Evolutionary conservation across 2,329 filamentous ascomycete species (phyloP), one percentile per base, ranked within the genome.

Genomic region (Fusarium vanettenii): DNA sequence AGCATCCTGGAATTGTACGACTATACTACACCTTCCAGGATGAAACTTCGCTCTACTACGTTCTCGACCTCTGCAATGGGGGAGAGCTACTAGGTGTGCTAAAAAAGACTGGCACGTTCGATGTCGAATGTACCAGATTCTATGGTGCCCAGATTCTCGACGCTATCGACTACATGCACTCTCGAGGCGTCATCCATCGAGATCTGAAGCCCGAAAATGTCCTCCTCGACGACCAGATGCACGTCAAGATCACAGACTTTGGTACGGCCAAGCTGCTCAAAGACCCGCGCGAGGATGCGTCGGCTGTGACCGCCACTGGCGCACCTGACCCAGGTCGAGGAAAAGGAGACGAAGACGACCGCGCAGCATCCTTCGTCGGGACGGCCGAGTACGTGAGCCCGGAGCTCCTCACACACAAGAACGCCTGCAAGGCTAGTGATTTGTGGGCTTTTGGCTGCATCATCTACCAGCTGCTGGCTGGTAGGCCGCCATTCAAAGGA

Each of bases 1-100:
- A 99, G 74, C 97, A 99, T 80, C 97, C 97, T 8, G 97, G 97
- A 22, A 96, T 99, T 69, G 95, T 99, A 67, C 93, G 97, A 72
- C 88, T 99, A 50, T 99, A 98, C 84, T 99, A 99, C 84, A 99
- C 97, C 2, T 99, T 99, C 80, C 97, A 99, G 82, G 97, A 99
- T 83, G 96, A 98, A 82, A 90, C 93, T 25, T 98, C 95, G 5
- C 87, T 99, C 5, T 99, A 99, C 85, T 99, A 98, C 82, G 97
- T 99, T 27, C 88, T 99, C 73, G 97, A 99, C 82, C 87, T 98
- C 64, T 97, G 96, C 79, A 95, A 93, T 79, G 95, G 95, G 35
- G 97, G 97, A 68, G 97, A 99, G 84, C 88, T 99, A 20, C 86
- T 99, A 6, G 95, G 95, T 13, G 95, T 98, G 8, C 84, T 99